These are phyloP conservation scores for Colletotrichum tropicicola DNA, from an alignment of 2,329 filamentous ascomycete species.

Conservation along the genomic window DNA sequence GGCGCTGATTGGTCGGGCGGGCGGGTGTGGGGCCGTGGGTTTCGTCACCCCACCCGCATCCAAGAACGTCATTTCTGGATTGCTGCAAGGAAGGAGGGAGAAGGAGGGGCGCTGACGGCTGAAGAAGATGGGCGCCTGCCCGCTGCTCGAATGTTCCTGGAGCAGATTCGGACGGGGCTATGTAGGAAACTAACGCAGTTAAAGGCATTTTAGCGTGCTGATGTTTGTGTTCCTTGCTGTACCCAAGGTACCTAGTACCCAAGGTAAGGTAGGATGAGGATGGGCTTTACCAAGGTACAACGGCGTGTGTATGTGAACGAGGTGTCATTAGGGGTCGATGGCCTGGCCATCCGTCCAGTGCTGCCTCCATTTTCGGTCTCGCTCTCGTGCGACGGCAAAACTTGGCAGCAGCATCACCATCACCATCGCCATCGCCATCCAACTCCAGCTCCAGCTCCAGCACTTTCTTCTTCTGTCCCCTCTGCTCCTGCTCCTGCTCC, in stretches of 20 bases:
- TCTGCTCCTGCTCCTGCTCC: not conserved
- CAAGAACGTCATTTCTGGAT: constrained; percentile 28
- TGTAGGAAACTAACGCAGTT: not conserved
- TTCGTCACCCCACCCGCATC: constrained; percentile 17
- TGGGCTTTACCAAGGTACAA: no score
- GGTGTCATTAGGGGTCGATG: no score
- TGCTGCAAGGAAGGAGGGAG: constrained; percentile 21
- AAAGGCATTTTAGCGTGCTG: not conserved
- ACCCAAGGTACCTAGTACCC: no score
- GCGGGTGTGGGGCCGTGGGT: not conserved
- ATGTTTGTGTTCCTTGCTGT: not conserved
- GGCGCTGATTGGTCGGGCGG: not conserved
- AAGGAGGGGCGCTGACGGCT: constrained; percentile 6
- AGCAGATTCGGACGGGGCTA: constrained; percentile 6
- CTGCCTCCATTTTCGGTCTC: constrained; percentile 1
- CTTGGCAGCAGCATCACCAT: constrained; percentile 8
- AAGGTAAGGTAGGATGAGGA: no score
- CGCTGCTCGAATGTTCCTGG: no score
- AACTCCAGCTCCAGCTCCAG: not conserved
- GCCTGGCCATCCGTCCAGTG: not conserved
- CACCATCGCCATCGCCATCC: not conserved
- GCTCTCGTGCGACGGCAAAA: constrained; percentile 15
- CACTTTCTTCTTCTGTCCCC: not conserved
- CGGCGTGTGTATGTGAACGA: no score
- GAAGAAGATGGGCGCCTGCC: constrained; percentile 4